Evolutionary conservation across 1,284 basidiomycete genomes (phyloP).

Genomic region (Erythrobasidium hasegawianum): DNA sequence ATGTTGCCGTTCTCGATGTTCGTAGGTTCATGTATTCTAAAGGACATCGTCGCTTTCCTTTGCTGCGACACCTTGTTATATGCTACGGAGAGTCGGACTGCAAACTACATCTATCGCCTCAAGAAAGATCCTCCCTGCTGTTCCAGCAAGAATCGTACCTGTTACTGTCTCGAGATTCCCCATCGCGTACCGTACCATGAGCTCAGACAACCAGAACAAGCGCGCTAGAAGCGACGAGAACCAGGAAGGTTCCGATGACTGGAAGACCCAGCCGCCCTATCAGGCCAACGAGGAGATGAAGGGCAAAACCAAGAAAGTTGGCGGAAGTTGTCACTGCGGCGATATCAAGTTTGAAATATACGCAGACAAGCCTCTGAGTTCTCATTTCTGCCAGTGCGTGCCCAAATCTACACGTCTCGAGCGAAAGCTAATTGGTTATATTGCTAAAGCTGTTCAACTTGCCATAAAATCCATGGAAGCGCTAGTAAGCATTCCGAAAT

Average conservation of each 20-base stretch:
- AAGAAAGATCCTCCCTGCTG: background rate
- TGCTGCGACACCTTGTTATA: too few relatives aligned
- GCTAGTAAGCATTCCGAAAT: background rate
- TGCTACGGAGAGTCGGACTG: background rate
- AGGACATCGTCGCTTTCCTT: too few relatives aligned
- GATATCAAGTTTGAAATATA: conserved; percentile 32
- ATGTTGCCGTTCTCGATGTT: too few relatives aligned
- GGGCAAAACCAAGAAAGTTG: conserved; percentile 10
- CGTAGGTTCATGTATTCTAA: too few relatives aligned
- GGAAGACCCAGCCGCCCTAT: conserved; percentile 33
- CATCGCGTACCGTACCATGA: background rate
- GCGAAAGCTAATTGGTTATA: too few relatives aligned
- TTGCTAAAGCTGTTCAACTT: too few relatives aligned
- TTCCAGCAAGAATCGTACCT: background rate
- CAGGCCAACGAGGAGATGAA: conserved; percentile 14
- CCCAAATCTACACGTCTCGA: too few relatives aligned
- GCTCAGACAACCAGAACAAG: conserved; percentile 22
- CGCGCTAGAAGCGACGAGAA: conserved; percentile 22
- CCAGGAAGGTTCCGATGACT: conserved; percentile 20
- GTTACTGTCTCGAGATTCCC: background rate
- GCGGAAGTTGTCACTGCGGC: conserved; percentile 27
- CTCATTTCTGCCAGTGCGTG: conserved; percentile 35
- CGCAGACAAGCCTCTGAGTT: conserved; percentile 14
- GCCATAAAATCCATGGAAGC: conserved; percentile 30
- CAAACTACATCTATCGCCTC: background rate